These are phyloP conservation scores for Heterobasidion occidentale DNA, from an alignment of 1,284 basidiomycete genomes.

Conservation along the genomic window DNA sequence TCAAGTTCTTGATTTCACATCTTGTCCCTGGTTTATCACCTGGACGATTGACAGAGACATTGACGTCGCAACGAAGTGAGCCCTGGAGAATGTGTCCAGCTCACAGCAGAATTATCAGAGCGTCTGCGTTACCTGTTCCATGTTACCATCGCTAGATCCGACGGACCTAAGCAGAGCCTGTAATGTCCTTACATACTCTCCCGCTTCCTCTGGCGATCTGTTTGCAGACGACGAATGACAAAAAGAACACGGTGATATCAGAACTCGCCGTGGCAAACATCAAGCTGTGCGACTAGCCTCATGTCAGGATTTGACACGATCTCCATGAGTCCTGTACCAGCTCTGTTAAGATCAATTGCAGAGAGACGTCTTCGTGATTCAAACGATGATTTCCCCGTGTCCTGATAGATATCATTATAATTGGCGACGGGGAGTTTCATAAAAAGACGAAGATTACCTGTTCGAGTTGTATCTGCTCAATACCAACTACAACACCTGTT, in stretches of 20 bases:
- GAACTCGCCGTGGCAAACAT: neutral
- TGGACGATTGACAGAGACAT: slow-evolving; percentile 78
- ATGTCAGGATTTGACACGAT: slow-evolving; percentile 95
- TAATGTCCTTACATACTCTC: slow-evolving; percentile 79
- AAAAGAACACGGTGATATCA: neutral
- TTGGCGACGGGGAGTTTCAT: no score
- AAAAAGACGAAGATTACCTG: slow-evolving; percentile 46
- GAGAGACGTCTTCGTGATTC: slow-evolving; percentile 48
- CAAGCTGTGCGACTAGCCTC: slow-evolving; percentile 28
- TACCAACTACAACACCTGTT: slow-evolving; percentile 50
- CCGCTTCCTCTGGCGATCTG: slow-evolving; percentile 88
- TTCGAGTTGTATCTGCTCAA: slow-evolving; percentile 94
- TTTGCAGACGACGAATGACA: neutral
- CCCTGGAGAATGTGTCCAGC: slow-evolving; percentile 45
- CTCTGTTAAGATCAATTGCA: slow-evolving; percentile 85
- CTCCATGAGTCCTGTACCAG: slow-evolving; percentile 88
- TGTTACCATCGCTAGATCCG: slow-evolving; percentile 91
- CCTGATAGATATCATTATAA: slow-evolving; percentile 38
- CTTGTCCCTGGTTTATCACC: slow-evolving; percentile 73
- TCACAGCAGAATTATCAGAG: neutral
- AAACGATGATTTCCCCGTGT: slow-evolving; percentile 89
- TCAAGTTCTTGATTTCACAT: slow-evolving; percentile 97
- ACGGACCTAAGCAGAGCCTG: slow-evolving; percentile 79
- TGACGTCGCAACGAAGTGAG: slow-evolving; percentile 91
- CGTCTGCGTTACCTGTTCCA: slow-evolving; percentile 74